Evolutionary conservation across 306 rosid genomes (phyloP).

Genomic region (Quercus cerris): DNA sequence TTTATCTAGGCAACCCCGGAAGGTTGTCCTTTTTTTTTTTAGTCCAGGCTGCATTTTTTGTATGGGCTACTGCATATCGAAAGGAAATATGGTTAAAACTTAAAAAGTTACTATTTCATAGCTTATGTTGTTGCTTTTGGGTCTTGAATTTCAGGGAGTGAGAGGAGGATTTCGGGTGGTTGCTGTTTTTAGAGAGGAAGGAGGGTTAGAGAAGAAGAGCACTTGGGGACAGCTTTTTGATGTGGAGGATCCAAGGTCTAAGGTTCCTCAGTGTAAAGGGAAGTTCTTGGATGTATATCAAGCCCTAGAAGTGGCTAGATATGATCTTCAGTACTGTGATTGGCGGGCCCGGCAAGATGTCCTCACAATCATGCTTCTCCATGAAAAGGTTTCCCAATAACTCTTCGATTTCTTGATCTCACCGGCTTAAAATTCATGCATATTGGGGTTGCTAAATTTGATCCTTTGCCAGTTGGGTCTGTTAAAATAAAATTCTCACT

Average conservation of each 20-base stretch:
- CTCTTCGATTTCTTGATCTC: background rate
- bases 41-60: too few relatives aligned
- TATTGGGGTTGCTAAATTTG: background rate
- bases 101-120: background rate
- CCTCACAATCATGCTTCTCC: slow-evolving; percentile 92
- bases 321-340: slow-evolving; percentile 85
- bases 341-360: slow-evolving; percentile 99
- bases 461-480: background rate
- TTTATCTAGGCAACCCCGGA: slow-evolving; percentile 7
- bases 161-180: slow-evolving; percentile 69
- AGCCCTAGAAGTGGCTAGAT: slow-evolving; percentile 88
- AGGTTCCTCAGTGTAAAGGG: slow-evolving; percentile 61
- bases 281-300: slow-evolving; percentile 73
- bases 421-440: background rate
- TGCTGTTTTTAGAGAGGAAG: slow-evolving; percentile 72
- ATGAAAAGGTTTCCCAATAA: slow-evolving; percentile 66
- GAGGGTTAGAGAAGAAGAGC: slow-evolving; percentile 62
- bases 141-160: slow-evolving; percentile 57
- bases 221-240: slow-evolving; percentile 85
- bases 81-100: too few relatives aligned
- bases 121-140: slow-evolving; percentile 5
- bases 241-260: slow-evolving; percentile 93
- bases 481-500: background rate
- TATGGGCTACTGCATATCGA: too few relatives aligned
- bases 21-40: too few relatives aligned